Evolutionary conservation across 257 asterid species (phyloP).

Genomic region (Gynochthodes officinalis): DNA sequence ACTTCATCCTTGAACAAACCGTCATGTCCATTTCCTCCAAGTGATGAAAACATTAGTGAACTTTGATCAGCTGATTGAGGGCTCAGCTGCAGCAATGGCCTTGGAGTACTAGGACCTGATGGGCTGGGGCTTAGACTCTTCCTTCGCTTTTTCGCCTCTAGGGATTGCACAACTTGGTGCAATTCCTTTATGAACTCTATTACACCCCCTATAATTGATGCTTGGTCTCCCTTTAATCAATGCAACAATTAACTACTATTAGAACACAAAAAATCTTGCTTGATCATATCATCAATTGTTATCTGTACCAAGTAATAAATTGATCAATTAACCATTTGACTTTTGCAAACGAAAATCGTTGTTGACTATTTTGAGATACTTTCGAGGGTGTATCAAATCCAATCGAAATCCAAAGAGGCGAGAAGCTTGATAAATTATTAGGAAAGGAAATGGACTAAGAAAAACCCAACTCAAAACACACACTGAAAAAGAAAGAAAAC

Average conservation of each 20-base stretch:
- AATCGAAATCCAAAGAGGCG: no score
- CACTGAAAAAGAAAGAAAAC: background rate
- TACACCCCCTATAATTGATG: constrained; percentile 89
- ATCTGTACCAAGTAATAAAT: no score
- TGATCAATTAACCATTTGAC: no score
- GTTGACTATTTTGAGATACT: no score
- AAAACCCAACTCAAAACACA: background rate
- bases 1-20: constrained; percentile 45
- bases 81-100: constrained; percentile 39
- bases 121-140: constrained; percentile 69
- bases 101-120: constrained; percentile 47
- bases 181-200: constrained; percentile 92
- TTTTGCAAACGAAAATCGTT: no score
- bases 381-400: no score
- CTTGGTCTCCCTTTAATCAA: constrained; percentile 78
- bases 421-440: no score
- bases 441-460: no score
- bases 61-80: constrained; percentile 36
- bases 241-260: background rate
- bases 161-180: constrained; percentile 69
- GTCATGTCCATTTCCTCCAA: constrained; percentile 14
- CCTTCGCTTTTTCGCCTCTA: constrained; percentile 73
- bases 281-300: background rate
- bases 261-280: background rate
- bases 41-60: constrained; percentile 10